Base-by-base conservation (phyloP, 2,329 filamentous ascomycete genomes). In the Diaporthe vaccinii region DNA sequence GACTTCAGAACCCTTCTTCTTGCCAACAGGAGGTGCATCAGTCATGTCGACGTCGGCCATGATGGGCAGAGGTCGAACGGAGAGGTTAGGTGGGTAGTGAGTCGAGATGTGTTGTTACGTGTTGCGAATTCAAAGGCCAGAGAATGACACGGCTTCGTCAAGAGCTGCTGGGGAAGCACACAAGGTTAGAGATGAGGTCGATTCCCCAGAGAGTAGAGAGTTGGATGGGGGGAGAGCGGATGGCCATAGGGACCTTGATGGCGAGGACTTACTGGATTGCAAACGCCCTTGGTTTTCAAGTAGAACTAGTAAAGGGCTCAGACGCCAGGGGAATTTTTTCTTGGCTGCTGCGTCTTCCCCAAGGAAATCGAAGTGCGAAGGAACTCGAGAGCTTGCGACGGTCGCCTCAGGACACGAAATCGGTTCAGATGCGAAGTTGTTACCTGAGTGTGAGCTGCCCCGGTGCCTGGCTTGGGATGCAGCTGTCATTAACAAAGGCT, bases 41-140 rank as follows among this genome's bases (percentile, higher is more conserved):
- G 94, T 94, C 97, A 98, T 98, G 82, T 98, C 95, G 69, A 98
- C 93, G 86, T 99, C 97, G 75, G 96, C 94, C 97, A 98, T 98
- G 28, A 6, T 58, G 39, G 12, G 53, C n/a, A 55, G 12, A 41
- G 78, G 76, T 84, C 41, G 22, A 51, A 22, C 17, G 46, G 12
- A 20, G 15, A n/a, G 46, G 28, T 12, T 61, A 14, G 28, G 20
- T 51, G 1, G 46, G 46, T 55, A 25, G 22, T 25, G 44, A 31
- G 57, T 62, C 44, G 57, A n/a, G 39, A 17, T 28, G 57, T 70
- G 55, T 67, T 15, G 51, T 7, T 51, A 36, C 9, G 70, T 41
- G 44, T 62, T 39, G 72, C 25, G 53, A 44, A 20, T 31, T 28
- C 17, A 41, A 44, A 72, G 14, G 57, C 20, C 49, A 49, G n/a